Evolutionary conservation across 2,329 filamentous ascomycete genomes (phyloP).

Genomic region (Endocalyx cinctus): DNA sequence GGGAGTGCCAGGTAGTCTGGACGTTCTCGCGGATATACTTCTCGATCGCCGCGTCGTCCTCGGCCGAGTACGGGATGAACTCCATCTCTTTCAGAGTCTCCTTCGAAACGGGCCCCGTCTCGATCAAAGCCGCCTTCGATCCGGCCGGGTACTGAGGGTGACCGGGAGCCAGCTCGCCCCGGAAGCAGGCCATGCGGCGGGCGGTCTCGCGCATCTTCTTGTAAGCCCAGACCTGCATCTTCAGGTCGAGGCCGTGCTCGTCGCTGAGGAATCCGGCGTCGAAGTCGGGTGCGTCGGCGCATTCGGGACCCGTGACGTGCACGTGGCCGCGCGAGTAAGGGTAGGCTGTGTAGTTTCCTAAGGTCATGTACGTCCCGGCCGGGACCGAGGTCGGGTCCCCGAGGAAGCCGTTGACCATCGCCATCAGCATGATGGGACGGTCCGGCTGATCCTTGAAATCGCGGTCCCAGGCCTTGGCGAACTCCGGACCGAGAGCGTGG

Average conservation of each 20-base stretch:
- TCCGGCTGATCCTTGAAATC: conserved; percentile 37
- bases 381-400: conserved; percentile 30
- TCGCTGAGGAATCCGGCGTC: conserved; percentile 14
- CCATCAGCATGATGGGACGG: conserved; percentile 20
- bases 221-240: conserved; percentile 55
- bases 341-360: conserved; percentile 48
- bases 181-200: conserved; percentile 46
- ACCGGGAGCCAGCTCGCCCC: conserved; percentile 35
- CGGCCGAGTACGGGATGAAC: conserved; percentile 36
- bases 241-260: conserved; percentile 47
- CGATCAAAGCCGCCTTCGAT: conserved; percentile 33
- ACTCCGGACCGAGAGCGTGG: conserved; percentile 43
- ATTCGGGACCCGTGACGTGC: conserved; percentile 17
- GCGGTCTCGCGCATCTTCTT: conserved; percentile 56
- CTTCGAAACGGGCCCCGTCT: conserved; percentile 18
- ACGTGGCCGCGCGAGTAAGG: conserved; percentile 53
- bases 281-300: conserved; percentile 5
- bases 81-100: conserved; percentile 13
- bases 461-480: conserved; percentile 44
- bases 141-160: conserved; percentile 38
- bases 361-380: conserved; percentile 43
- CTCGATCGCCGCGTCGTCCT: conserved; percentile 39
- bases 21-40: conserved; percentile 29
- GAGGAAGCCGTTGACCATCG: conserved; percentile 16
- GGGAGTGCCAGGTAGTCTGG: conserved; percentile 32